Evolutionary conservation across 495 filamentous ascomycete species (phyloP).

Genomic region (Lasiosphaeriaceae sp.): DNA sequence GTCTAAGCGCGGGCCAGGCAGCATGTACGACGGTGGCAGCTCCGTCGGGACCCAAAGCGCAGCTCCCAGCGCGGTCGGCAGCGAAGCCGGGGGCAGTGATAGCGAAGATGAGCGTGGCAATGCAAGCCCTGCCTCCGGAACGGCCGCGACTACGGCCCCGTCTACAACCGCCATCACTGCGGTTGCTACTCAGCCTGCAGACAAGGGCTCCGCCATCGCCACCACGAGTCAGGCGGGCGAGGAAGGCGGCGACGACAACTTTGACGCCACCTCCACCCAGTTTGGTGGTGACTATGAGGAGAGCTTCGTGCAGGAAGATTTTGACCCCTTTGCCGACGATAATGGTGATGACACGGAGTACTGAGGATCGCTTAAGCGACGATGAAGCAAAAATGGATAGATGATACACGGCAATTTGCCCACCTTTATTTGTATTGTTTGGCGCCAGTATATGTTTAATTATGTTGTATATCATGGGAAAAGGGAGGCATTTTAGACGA

Average conservation of each 20-base stretch:
- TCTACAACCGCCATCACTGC: neutral
- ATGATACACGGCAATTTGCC: neutral
- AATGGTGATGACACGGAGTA: conserved; percentile 2
- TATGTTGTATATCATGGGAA: neutral
- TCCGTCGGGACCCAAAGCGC: conserved; percentile 18
- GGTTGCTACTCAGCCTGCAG: neutral
- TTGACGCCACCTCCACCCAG: conserved; percentile 17
- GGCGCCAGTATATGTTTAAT: neutral
- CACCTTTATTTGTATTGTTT: neutral
- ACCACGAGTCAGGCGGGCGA: neutral
- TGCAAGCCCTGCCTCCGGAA: neutral
- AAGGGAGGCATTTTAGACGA: no score
- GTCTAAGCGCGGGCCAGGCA: conserved; percentile 36
- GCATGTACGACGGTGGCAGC: conserved; percentile 23
- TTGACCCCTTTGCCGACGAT: conserved; percentile 23
- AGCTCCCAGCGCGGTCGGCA: conserved; percentile 15
- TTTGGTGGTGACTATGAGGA: conserved; percentile 28
- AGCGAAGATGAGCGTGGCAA: neutral
- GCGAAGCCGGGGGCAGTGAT: conserved; percentile 17
- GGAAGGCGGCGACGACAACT: conserved; percentile 19
- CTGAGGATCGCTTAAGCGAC: neutral
- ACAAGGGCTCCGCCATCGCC: neutral
- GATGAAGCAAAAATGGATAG: neutral
- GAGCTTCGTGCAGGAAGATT: conserved; percentile 20
- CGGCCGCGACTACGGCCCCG: neutral